Conservation (phyloP, 2,329 filamentous ascomycete genomes). For the Cordyceps farinosa region DNA sequence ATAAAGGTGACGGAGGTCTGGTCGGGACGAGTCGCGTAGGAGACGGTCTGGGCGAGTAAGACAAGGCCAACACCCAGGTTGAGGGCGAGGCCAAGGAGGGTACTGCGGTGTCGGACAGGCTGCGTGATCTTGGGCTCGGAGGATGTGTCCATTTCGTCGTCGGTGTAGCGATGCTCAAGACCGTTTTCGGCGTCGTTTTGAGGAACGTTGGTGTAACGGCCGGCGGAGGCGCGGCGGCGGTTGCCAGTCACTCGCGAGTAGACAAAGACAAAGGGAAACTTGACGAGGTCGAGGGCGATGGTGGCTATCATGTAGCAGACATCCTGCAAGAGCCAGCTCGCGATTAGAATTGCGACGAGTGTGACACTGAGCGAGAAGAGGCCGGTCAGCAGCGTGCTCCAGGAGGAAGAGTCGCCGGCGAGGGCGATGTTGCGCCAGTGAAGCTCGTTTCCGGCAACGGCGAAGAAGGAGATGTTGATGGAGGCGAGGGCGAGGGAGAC, state of each 20-base stretch:
- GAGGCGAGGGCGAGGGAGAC: constrained; percentile 23
- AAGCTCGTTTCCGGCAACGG: constrained; percentile 32
- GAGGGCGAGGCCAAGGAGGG: neutral
- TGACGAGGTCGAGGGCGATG: constrained; percentile 26
- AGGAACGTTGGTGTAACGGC: constrained; percentile 24
- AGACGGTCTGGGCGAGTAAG: constrained; percentile 24
- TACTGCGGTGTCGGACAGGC: constrained; percentile 3
- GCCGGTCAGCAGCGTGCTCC: constrained; percentile 31
- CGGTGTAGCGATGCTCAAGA: constrained; percentile 11
- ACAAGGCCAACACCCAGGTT: constrained; percentile 20
- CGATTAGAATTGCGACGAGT: constrained; percentile 18
- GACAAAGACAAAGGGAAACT: constrained; percentile 23
- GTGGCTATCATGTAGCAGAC: constrained; percentile 20
- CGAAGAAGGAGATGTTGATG: constrained; percentile 27
- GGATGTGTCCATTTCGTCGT: constrained; percentile 16
- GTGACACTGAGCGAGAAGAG: constrained; percentile 27
- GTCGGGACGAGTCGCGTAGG: constrained; percentile 26
- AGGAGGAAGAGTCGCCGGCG: constrained; percentile 29
- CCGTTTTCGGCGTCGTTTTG: constrained; percentile 26
- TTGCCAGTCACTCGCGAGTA: constrained; percentile 11
- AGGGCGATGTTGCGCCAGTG: constrained; percentile 34
- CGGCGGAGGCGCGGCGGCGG: neutral
- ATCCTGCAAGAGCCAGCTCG: constrained; percentile 28
- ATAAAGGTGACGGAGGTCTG: constrained; percentile 33
- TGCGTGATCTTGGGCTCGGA: constrained; percentile 4